Conservation (phyloP, 1,284 basidiomycete genomes). For the Meripilus lineatus region DNA sequence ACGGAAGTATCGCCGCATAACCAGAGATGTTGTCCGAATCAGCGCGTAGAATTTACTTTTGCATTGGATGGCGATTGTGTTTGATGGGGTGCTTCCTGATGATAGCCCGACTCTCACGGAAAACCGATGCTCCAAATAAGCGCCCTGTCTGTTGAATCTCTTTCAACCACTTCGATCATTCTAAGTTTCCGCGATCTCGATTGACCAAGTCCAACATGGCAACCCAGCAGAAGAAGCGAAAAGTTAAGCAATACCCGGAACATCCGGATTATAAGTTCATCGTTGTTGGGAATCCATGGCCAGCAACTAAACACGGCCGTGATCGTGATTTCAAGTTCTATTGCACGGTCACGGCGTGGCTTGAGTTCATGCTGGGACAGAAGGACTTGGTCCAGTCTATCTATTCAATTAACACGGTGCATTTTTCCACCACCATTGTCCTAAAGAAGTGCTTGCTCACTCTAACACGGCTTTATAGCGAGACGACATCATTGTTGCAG, state of each 20-base stretch:
- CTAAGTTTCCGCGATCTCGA: too few species aligned
- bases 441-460: not conserved
- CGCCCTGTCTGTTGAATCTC: too few species aligned
- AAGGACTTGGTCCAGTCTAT: conserved; percentile 14
- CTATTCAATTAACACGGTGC: conserved; percentile 23
- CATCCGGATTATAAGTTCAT: conserved; percentile 25
- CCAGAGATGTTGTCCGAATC: too few species aligned
- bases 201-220: not conserved
- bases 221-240: conserved; percentile 12
- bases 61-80: too few species aligned
- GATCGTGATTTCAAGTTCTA: conserved; percentile 16
- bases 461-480: conserved; percentile 14
- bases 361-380: conserved; percentile 23
- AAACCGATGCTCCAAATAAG: too few species aligned
- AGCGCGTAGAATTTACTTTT: too few species aligned
- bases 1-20: too few species aligned
- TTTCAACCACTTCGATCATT: too few species aligned
- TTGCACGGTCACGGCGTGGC: conserved; percentile 22
- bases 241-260: conserved; percentile 25
- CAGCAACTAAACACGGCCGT: conserved; percentile 17
- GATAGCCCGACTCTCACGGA: too few species aligned
- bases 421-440: conserved; percentile 5
- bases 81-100: too few species aligned
- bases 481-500: conserved; percentile 23
- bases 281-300: conserved; percentile 28